Conservation (phyloP, 257 asterid genomes). For the Primulina eburnea region DNA sequence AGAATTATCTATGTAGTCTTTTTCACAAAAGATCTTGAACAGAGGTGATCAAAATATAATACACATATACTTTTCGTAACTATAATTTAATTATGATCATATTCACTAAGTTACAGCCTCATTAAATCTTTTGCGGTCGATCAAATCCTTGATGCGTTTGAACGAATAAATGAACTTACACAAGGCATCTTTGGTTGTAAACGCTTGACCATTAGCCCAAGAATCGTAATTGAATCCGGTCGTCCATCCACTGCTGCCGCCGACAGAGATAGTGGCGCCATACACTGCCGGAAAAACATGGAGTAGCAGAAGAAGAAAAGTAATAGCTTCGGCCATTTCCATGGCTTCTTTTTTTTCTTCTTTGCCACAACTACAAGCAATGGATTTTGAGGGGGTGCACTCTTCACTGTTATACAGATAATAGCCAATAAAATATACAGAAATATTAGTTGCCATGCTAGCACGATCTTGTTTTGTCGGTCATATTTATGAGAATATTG, state of each 20-base stretch:
- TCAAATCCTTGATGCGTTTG: too few relatives aligned
- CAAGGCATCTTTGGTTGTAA: conserved; percentile 34
- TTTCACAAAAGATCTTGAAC: too few relatives aligned
- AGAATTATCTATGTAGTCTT: too few relatives aligned
- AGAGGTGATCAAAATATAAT: too few relatives aligned
- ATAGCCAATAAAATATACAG: too few relatives aligned
- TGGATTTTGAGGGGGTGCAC: background rate
- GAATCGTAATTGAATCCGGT: conserved; percentile 20
- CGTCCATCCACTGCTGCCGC: conserved; percentile 37
- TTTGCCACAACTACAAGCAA: background rate
- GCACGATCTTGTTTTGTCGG: background rate
- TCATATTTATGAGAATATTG: too few relatives aligned
- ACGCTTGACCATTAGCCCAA: conserved; percentile 41
- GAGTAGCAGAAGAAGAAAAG: conserved; percentile 23
- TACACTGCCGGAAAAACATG: conserved; percentile 31
- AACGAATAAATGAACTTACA: conserved; percentile 16
- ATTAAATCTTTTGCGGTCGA: too few relatives aligned
- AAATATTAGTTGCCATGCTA: too few relatives aligned
- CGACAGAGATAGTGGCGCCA: conserved; percentile 35
- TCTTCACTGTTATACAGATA: too few relatives aligned
- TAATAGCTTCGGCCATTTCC: conserved; percentile 27
- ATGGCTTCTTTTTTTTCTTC: background rate
- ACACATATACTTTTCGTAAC: too few relatives aligned
- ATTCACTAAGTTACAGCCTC: too few relatives aligned
- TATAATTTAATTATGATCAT: too few relatives aligned